Conservation (phyloP, 768 basidiomycete species). For the Suillus occidentalis region DNA sequence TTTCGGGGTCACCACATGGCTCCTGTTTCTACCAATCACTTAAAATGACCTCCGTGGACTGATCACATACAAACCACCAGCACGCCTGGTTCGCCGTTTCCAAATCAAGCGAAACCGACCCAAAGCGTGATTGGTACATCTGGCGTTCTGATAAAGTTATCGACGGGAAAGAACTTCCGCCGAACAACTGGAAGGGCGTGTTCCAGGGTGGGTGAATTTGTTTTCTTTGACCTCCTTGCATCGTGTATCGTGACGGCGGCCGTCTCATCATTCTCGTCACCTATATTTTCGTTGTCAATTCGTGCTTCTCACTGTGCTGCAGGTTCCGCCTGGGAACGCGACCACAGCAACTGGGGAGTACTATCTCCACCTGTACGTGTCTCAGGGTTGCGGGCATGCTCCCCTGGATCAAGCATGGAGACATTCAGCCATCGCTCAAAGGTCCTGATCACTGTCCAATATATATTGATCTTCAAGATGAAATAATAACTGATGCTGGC, state of each 20-base stretch:
- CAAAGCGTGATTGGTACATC: slow-evolving; percentile 76
- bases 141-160: slow-evolving; percentile 64
- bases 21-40: slow-evolving; percentile 8
- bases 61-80: slow-evolving; percentile 31
- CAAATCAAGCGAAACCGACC: slow-evolving; percentile 45
- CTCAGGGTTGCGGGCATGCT: no score
- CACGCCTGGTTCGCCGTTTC: slow-evolving; percentile 73
- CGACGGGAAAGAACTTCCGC: slow-evolving; percentile 55
- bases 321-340: slow-evolving; percentile 74
- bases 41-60: background rate
- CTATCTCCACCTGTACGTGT: slow-evolving; percentile 67
- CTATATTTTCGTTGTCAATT: background rate
- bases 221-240: slow-evolving; percentile 1
- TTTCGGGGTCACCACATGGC: background rate
- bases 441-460: no score
- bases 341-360: slow-evolving; percentile 65
- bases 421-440: no score
- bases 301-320: slow-evolving; percentile 3
- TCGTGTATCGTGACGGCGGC: background rate
- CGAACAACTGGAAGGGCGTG: slow-evolving; percentile 72
- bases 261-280: background rate
- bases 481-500: no score
- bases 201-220: slow-evolving; percentile 51
- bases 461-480: no score
- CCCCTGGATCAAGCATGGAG: no score